Evolutionary conservation across 2,329 filamentous ascomycete genomes (phyloP), one percentile per base, ranked within the genome.

Genomic region (Periconia sp.): DNA sequence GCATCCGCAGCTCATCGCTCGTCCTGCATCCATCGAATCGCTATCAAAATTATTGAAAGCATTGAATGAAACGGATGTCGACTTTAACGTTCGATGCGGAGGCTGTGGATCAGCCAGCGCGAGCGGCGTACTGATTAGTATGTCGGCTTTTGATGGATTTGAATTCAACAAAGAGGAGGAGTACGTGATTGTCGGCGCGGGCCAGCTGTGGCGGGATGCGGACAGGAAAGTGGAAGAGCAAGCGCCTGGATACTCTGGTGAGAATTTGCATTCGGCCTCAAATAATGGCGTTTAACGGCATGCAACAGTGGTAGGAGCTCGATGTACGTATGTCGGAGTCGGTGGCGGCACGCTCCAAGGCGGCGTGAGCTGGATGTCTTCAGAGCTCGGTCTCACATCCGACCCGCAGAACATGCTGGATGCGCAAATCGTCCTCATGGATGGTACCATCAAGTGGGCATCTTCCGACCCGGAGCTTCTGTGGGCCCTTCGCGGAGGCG

Each of bases 361-460:
- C 23, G 71, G 71, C 34, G 59, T 73, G 4, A 69, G 63, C 12
- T 74, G 64, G 71, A 61, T 74, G 21, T 69, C 63, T 9, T 52
- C 57, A 3, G 69, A 75, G 46, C 60, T 62, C 36, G 72, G 72
- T 6, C 52, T 67, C 18, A 61, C 65, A 10, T 70, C 65, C 17
- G 71, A 75, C 44, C 70, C 71, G 10, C 56, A 63, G 18, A 75
- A 73, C 46, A 50, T 74, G 42, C 56, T 74, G 1, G 71, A 74
- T 45, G 66, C 63, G 2, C 60, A 72, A 36, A 54, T 75, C 7
- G 66, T 73, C 15, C 59, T 66, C 22, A 52, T 60, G 5, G 68
- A 74, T 39, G 73, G 73, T 1, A 49, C 49, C 1, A 48, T 65
- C 4, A 37, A 72, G 2, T 74, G 72, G 72, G 71, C 71, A 1